These are phyloP conservation scores for Alternaria brassicicola DNA, from an alignment of 2,329 filamentous ascomycete species.

Conservation along the genomic window DNA sequence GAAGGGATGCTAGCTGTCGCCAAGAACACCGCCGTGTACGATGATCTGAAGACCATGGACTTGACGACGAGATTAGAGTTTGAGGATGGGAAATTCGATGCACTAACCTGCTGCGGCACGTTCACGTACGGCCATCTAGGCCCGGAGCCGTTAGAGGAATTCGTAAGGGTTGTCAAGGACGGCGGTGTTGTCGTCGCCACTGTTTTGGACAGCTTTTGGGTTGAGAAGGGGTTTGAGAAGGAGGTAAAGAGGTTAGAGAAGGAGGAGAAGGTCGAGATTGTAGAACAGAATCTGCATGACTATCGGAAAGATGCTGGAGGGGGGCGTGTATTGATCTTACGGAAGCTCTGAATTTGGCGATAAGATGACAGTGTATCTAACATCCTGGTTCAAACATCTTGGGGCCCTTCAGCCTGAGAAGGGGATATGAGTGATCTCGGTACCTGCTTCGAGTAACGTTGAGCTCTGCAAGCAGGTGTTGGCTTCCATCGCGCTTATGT, in stretches of 20 bases:
- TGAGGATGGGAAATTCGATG: constrained; percentile 55
- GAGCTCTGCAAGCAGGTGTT: constrained; percentile 48
- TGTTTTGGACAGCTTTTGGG: constrained; percentile 59
- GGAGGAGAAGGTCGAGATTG: constrained; percentile 46
- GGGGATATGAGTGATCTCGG: too few relatives aligned
- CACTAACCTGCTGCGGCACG: constrained; percentile 61
- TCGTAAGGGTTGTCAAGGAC: constrained; percentile 56
- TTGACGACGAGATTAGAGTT: constrained; percentile 54
- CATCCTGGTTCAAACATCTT: too few relatives aligned
- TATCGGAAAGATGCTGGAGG: constrained; percentile 38
- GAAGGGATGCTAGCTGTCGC: constrained; percentile 62
- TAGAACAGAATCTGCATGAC: constrained; percentile 39
- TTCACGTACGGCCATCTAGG: constrained; percentile 63
- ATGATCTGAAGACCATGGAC: constrained; percentile 54
- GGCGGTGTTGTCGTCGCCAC: constrained; percentile 60
- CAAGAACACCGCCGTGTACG: constrained; percentile 56
- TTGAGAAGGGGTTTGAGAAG: constrained; percentile 55
- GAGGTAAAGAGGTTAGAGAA: constrained; percentile 51
- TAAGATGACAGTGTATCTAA: neutral
- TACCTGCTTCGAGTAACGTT: too few relatives aligned
- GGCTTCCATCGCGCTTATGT: constrained; percentile 33
- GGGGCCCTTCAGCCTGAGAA: too few relatives aligned
- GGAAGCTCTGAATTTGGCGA: neutral
- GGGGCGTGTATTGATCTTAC: constrained; percentile 18
- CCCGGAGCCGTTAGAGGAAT: constrained; percentile 56